Percentiles rank a stretch among this genome's conserved stretches.
phyloP scores from a whole-genome alignment of 345 rosid genomes.

The Pistacia atlantica region DNA sequence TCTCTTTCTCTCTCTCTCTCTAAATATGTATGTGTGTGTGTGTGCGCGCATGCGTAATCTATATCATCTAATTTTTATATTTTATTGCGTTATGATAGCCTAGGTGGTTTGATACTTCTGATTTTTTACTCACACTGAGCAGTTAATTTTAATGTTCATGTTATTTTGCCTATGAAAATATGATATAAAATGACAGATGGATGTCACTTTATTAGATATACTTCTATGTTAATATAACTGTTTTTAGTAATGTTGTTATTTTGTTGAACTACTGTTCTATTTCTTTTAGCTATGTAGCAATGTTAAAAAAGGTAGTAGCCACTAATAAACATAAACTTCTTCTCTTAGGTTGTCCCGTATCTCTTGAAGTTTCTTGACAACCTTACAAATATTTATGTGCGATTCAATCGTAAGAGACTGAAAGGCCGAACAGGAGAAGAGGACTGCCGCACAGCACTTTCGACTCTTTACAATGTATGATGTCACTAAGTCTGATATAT shows the following conservation, averaged over 20 bases:
- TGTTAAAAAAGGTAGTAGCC: neutral
- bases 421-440: constrained; percentile 94
- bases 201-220: neutral
- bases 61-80: neutral
- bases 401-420: constrained; percentile 95
- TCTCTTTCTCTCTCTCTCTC: neutral
- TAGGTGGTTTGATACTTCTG: neutral
- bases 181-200: neutral
- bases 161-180: neutral
- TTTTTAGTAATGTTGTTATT: neutral
- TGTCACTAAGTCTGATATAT: constrained; percentile 5
- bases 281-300: neutral
- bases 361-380: constrained; percentile 92
- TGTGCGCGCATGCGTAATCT: neutral
- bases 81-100: neutral
- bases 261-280: neutral
- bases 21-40: no score
- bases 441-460: constrained; percentile 87
- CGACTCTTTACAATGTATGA: constrained; percentile 88
- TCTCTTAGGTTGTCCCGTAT: constrained; percentile 84
- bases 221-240: neutral
- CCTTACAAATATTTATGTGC: constrained; percentile 95
- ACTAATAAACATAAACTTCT: neutral
- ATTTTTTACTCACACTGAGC: neutral
- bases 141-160: neutral